Evolutionary conservation across 2,329 filamentous ascomycete species (phyloP).

Genomic region (Apiospora marii): DNA sequence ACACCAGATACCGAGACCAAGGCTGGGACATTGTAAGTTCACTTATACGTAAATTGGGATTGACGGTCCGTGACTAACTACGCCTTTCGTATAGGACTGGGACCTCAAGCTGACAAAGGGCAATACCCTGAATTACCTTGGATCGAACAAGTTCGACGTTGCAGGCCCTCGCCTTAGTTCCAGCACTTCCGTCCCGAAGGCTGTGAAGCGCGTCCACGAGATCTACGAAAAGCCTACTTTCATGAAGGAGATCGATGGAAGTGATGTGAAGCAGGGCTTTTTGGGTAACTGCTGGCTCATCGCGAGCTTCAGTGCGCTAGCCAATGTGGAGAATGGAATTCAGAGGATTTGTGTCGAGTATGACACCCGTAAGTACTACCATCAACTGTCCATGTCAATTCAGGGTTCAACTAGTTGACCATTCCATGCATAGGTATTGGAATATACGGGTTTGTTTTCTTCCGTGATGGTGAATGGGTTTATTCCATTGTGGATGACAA

Average conservation of each 20-base stretch:
- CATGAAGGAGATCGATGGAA: slow-evolving; percentile 68
- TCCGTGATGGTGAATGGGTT: slow-evolving; percentile 89
- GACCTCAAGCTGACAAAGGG: slow-evolving; percentile 72
- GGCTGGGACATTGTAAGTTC: slow-evolving; percentile 63
- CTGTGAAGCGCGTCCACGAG: slow-evolving; percentile 78
- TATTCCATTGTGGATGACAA: slow-evolving; percentile 93
- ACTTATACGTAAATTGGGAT: not conserved
- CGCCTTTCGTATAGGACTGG: slow-evolving; percentile 59
- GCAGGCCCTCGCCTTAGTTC: slow-evolving; percentile 52
- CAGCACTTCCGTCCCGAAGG: slow-evolving; percentile 67
- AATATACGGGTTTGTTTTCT: slow-evolving; percentile 91
- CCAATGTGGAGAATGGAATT: slow-evolving; percentile 75
- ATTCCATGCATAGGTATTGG: slow-evolving; percentile 68
- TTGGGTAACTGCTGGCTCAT: slow-evolving; percentile 88
- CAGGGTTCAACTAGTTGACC: slow-evolving; percentile 37
- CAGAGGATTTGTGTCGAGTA: slow-evolving; percentile 78
- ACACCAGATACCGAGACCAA: slow-evolving; percentile 80
- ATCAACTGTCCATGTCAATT: not conserved
- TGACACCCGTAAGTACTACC: slow-evolving; percentile 59
- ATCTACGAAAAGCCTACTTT: slow-evolving; percentile 80
- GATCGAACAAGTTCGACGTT: slow-evolving; percentile 60
- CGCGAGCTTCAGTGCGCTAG: slow-evolving; percentile 78
- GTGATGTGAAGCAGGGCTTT: slow-evolving; percentile 79
- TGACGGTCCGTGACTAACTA: not conserved
- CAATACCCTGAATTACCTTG: slow-evolving; percentile 62